Percentiles rank a stretch among this genome's conserved stretches.
phyloP scores from a whole-genome alignment of 768 basidiomycete species.

The Pleurotus djamor region DNA sequence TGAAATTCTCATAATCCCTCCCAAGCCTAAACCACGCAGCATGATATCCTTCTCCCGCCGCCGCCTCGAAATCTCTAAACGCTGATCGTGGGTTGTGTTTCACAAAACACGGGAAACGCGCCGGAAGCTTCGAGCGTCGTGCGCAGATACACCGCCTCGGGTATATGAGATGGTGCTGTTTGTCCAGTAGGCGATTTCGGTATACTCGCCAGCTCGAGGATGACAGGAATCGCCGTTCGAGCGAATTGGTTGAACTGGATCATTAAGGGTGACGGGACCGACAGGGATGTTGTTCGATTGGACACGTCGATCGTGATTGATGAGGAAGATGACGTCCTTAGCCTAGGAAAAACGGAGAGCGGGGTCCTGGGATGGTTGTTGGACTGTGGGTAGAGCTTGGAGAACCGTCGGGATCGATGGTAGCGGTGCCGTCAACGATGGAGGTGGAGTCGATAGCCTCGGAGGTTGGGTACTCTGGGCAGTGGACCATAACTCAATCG shows the following conservation, averaged over 20 bases:
- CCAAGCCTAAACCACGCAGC: slow-evolving; percentile 93
- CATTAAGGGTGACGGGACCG: slow-evolving; percentile 54
- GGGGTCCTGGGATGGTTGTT: slow-evolving; percentile 55
- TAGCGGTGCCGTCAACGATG: slow-evolving; percentile 64
- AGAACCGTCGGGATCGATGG: slow-evolving; percentile 63
- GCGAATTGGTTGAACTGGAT: slow-evolving; percentile 61
- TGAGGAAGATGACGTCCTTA: slow-evolving; percentile 78
- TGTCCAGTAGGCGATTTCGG: slow-evolving; percentile 11
- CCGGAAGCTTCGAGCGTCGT: slow-evolving; percentile 76
- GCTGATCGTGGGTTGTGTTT: slow-evolving; percentile 71
- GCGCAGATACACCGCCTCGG: slow-evolving; percentile 76
- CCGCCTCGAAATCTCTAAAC: slow-evolving; percentile 86
- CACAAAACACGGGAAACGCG: slow-evolving; percentile 61
- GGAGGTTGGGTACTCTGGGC: slow-evolving; percentile 43
- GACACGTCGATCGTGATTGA: slow-evolving; percentile 52
- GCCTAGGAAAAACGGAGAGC: slow-evolving; percentile 72
- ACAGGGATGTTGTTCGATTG: slow-evolving; percentile 36
- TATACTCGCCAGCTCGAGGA: slow-evolving; percentile 53
- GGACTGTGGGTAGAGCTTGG: slow-evolving; percentile 47
- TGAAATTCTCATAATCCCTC: slow-evolving; percentile 87
- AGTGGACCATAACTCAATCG: slow-evolving; percentile 40
- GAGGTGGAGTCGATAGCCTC: slow-evolving; percentile 27
- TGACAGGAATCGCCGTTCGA: slow-evolving; percentile 60
- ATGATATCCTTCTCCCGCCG: slow-evolving; percentile 74
- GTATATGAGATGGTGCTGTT: slow-evolving; percentile 36